phyloP scores from a whole-genome alignment of 768 basidiomycete species.

The Hirschioporus abietinus region DNA sequence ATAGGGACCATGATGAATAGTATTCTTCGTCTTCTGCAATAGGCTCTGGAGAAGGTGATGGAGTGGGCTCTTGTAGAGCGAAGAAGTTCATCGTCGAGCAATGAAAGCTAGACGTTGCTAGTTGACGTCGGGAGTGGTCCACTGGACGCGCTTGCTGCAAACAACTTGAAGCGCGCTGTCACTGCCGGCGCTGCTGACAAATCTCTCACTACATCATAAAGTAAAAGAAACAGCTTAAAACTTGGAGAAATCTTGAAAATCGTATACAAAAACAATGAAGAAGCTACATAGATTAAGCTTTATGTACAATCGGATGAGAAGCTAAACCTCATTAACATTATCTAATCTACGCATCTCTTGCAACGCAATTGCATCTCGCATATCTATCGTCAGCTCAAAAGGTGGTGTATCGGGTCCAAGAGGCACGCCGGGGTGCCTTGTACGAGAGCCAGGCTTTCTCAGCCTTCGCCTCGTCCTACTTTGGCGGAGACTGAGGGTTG shows the following conservation, averaged over 20 bases:
- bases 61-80: constrained; percentile 8
- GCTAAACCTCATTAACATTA: not conserved
- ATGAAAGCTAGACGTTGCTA: no score
- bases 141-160: no score
- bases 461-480: not conserved
- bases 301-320: no score
- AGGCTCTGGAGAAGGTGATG: constrained; percentile 10
- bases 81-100: not conserved
- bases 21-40: constrained; percentile 73
- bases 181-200: no score
- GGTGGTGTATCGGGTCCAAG: not conserved
- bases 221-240: no score
- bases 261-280: no score
- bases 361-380: not conserved
- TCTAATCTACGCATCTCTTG: not conserved
- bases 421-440: not conserved
- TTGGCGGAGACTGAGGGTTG: not conserved
- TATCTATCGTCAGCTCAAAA: not conserved
- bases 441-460: not conserved
- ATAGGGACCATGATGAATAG: constrained; percentile 92
- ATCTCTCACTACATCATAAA: no score
- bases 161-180: no score
- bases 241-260: no score
- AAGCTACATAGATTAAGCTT: no score
- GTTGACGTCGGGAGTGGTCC: no score